phyloP scores from a whole-genome alignment of 192 early-diverging fungal species.

The Tieghemiomyces parasiticus region DNA sequence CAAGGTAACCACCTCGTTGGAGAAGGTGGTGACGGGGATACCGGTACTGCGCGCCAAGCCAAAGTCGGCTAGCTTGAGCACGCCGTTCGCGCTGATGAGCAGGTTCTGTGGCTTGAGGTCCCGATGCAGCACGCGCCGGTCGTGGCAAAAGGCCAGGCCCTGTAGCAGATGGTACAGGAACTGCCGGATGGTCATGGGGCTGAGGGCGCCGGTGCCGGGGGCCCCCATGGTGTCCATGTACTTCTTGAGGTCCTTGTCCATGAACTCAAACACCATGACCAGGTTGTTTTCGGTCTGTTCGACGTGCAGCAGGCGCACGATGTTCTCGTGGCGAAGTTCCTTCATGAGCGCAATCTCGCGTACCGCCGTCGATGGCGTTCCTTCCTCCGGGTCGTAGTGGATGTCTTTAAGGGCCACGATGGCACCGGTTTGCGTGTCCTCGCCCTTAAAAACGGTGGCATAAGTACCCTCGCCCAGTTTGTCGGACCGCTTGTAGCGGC shows the following conservation, averaged over 20 bases:
- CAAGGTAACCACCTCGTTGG: conserved; percentile 95
- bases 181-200: conserved; percentile 47
- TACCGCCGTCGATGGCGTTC: conserved; percentile 93
- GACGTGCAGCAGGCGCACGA: conserved; percentile 69
- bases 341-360: conserved; percentile 97
- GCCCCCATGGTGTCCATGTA: conserved; percentile 66
- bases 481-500: conserved; percentile 60
- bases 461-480: conserved; percentile 98
- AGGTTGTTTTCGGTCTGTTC: conserved; percentile 77
- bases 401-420: conserved; percentile 97
- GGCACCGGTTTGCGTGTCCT: conserved; percentile 53
- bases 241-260: conserved; percentile 77
- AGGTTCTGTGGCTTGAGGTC: conserved; percentile 81
- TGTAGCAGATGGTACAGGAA: conserved; percentile 72
- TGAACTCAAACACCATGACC: conserved; percentile 75
- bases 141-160: conserved; percentile 74
- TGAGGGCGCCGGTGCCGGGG: conserved; percentile 47
- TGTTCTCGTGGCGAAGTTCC: conserved; percentile 86
- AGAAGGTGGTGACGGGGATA: conserved; percentile 84
- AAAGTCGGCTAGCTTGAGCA: conserved; percentile 75
- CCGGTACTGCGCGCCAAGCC: conserved; percentile 72
- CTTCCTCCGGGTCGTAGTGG: conserved; percentile 76
- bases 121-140: conserved; percentile 67
- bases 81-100: conserved; percentile 61
- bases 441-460: conserved; percentile 78